Evolutionary conservation across 257 asterid genomes (phyloP), one percentile per base, ranked within the genome.

Genomic region (Fraxinus anomala): DNA sequence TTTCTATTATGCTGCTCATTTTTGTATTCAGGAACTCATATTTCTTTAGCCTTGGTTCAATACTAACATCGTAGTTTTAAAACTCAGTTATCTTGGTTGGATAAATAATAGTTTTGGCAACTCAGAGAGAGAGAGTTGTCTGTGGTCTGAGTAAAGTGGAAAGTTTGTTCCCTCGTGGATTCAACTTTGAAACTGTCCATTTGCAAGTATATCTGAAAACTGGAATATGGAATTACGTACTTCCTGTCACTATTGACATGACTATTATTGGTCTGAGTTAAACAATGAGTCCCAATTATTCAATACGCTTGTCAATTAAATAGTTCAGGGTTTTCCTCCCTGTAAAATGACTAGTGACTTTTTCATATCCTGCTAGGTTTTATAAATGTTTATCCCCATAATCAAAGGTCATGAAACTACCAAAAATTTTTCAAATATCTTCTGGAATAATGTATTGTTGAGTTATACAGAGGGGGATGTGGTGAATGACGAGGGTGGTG

Each of bases 1-100:
- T 39, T 78, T 39, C 37, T 13, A 34, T 65, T 40, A 5, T 80
- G 8, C 63, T 73, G 37, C 17, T 79, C 39, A 17, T 31, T 40
- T 40, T 4, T 4, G 31, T 51, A 59, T 44, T 28, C 28, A 40
- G 7, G 51, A 78, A 54, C 68, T 28, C 39, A 54, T 39, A 68
- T 72, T 72, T 72, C 70, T 30, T 73, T 72, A 59, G 26, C 13
- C 12, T 42, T 42, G 37, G 19, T 7, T 54, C 61, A 14, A 13
- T 42, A 44, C 8, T 21, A 10, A 24, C 26, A 24, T 23, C 16
- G 11, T 61, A 10, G 30, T 61, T 61, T 21, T 9, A 61, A 24
- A 61, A 61, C 68, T 10, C 16, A 61, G 33, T 24, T 21, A 61
- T 9, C 28, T 61, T 61, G 68, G 33, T 24, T 24, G 59, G 59